Evolutionary conservation across 2,329 filamentous ascomycete species (phyloP).

Genomic region (Ophiocordyceps australis): DNA sequence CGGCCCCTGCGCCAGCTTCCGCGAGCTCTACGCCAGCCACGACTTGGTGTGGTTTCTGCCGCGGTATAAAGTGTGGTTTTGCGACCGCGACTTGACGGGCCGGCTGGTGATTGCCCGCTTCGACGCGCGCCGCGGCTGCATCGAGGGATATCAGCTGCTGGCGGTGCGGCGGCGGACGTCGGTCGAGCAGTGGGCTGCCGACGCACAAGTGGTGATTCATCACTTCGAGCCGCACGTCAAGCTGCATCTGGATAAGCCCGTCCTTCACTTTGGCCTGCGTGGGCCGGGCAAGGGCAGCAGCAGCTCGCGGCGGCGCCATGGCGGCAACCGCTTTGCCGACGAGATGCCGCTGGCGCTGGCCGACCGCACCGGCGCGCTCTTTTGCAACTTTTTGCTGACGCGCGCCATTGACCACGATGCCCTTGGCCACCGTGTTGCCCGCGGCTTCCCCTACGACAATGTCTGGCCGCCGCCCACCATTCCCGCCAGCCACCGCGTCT

Average conservation of each 20-base stretch:
- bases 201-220: conserved; percentile 50
- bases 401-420: conserved; percentile 22
- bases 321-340: conserved; percentile 22
- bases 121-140: conserved; percentile 52
- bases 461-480: conserved; percentile 64
- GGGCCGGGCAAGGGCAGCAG: conserved; percentile 6
- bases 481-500: conserved; percentile 39
- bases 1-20: conserved; percentile 44
- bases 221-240: conserved; percentile 52
- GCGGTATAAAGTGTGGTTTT: conserved; percentile 70
- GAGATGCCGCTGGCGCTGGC: conserved; percentile 35
- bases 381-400: conserved; percentile 51
- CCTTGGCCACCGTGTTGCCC: conserved; percentile 10
- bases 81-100: conserved; percentile 54
- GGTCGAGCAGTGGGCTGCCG: conserved; percentile 45
- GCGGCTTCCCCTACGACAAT: conserved; percentile 24
- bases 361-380: conserved; percentile 28
- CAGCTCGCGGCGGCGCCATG: conserved; percentile 5
- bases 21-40: conserved; percentile 54
- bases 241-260: conserved; percentile 58
- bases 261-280: conserved; percentile 34
- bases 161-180: conserved; percentile 38
- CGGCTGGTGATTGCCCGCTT: conserved; percentile 64
- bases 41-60: conserved; percentile 75
- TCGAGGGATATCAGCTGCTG: conserved; percentile 64